Conservation (phyloP, 306 rosid genomes). For the Castanea crenata region DNA sequence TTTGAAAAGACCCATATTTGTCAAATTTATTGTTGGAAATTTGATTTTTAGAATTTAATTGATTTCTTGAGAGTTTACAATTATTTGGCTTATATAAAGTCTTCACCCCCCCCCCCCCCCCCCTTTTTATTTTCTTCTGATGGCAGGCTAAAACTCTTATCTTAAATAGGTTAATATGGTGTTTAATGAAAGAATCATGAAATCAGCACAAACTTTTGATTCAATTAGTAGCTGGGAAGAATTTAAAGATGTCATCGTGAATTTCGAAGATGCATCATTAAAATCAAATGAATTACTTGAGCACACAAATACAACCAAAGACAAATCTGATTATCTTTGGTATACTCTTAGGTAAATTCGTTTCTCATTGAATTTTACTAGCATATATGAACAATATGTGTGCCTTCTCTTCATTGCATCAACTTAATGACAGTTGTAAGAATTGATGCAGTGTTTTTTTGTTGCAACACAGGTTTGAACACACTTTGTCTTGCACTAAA, state of each 20-base stretch:
- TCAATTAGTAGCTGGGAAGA: constrained; percentile 49
- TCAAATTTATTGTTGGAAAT: too few species aligned
- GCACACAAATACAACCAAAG: constrained; percentile 71
- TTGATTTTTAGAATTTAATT: too few species aligned
- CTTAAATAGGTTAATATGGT: constrained; percentile 34
- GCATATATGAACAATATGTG: too few species aligned
- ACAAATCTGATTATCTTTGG: constrained; percentile 75
- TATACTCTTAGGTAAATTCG: constrained; percentile 45
- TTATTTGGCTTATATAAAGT: too few species aligned
- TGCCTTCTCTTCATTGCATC: not conserved
- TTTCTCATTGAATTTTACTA: not conserved
- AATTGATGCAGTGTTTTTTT: not conserved
- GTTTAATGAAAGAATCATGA: constrained; percentile 38
- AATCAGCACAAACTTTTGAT: constrained; percentile 34
- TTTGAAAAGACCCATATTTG: too few species aligned
- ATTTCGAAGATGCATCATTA: constrained; percentile 39
- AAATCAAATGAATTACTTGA: constrained; percentile 55
- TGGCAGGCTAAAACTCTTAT: not conserved
- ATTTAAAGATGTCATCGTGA: constrained; percentile 47
- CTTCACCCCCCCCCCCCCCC: too few species aligned
- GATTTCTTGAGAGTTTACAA: too few species aligned
- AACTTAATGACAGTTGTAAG: not conserved
- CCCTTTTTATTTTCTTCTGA: too few species aligned
- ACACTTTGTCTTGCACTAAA: constrained; percentile 48
- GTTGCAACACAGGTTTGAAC: constrained; percentile 43